Evolutionary conservation across 441 rosid genomes (phyloP), one percentile per base, ranked within the genome.

Genomic region (Sinapis alba): DNA sequence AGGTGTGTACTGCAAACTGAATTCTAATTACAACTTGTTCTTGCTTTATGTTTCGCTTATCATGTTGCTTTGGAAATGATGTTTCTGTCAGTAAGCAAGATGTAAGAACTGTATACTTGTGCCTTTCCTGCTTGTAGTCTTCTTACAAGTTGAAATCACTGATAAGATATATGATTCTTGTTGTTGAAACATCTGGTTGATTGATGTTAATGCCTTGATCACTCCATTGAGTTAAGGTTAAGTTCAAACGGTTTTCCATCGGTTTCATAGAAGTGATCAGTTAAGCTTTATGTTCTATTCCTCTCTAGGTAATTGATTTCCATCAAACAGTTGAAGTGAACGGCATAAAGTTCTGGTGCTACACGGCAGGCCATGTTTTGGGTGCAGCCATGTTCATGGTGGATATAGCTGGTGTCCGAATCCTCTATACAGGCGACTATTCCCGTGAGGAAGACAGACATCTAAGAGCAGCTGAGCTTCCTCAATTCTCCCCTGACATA

Each of bases 321-420:
- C 97, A 91, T 77, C 96, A 94, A 86, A 94, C 96, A 0, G 84
- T 91, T 74, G 98, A 94, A 72, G 92, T 91, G 51, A 90, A 94
- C 12, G 94, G 94, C 67, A 90, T 94, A 71, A 89, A 86, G 76
- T 91, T 94, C 75, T 94, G 97, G 98, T 94, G 98, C 78, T 94
- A 94, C 76, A 89, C 98, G n/a, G 98, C 98, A 76, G 97, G 98
- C 57, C 97, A 94, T 73, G 97, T 94, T 57, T 94, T 94, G 78
- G 98, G 98, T 64, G 98, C 98, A 80, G 96, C 97, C 61, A 91
- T 91, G 97, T 94, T 94, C 73, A 94, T 94, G 97, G 98, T 94
- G 62, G 97, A 93, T 76, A 83, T 93, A 64, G 97, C 98, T 5
- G 92, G 97, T 73, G 94, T 93, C 19, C 88, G 94, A 38, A 86